A percentile compares a stretch with the other conserved stretches of the same genome.
phyloP scores from a whole-genome alignment of 495 filamentous ascomycete genomes.

The Usnea hakonensis region DNA sequence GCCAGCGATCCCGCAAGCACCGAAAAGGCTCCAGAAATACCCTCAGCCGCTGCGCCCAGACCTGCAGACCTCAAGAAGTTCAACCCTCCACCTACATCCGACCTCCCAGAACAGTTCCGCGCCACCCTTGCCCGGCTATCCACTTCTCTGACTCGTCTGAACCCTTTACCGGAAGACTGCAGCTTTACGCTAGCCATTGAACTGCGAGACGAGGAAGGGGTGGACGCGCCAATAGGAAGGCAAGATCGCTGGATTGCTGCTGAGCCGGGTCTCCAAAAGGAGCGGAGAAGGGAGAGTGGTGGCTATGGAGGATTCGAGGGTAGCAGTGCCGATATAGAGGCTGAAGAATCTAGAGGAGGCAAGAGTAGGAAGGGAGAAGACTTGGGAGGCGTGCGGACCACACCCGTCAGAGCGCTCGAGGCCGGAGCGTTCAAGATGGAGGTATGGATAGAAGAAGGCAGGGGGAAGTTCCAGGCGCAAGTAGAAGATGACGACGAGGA shows the following conservation, averaged over 20 bases:
- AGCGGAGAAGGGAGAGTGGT: conserved; percentile 17
- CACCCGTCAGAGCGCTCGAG: conserved; percentile 47
- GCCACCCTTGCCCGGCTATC: conserved; percentile 45
- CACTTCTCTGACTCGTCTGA: conserved; percentile 51
- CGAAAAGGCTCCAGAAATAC: not conserved
- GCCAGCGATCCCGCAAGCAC: conserved; percentile 8
- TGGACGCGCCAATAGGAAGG: conserved; percentile 63
- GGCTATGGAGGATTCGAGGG: not conserved
- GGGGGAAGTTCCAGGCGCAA: conserved; percentile 41
- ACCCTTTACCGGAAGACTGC: conserved; percentile 62
- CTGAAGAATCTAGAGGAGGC: conserved; percentile 32
- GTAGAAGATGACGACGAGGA: conserved; percentile 10
- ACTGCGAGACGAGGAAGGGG: conserved; percentile 64
- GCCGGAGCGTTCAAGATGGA: conserved; percentile 47
- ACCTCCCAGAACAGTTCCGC: conserved; percentile 68
- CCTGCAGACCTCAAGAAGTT: conserved; percentile 12
- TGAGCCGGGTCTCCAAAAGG: conserved; percentile 36
- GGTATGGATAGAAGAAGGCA: conserved; percentile 50
- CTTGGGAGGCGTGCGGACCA: conserved; percentile 30
- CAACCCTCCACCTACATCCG: conserved; percentile 31
- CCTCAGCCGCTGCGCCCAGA: conserved; percentile 3
- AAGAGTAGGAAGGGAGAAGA: conserved; percentile 26
- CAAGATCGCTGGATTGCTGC: conserved; percentile 49
- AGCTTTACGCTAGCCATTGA: conserved; percentile 86
- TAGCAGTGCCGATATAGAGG: conserved; percentile 14